Conservation (phyloP, 164 flowering plant genomes). For the Berberis vulgaris region DNA sequence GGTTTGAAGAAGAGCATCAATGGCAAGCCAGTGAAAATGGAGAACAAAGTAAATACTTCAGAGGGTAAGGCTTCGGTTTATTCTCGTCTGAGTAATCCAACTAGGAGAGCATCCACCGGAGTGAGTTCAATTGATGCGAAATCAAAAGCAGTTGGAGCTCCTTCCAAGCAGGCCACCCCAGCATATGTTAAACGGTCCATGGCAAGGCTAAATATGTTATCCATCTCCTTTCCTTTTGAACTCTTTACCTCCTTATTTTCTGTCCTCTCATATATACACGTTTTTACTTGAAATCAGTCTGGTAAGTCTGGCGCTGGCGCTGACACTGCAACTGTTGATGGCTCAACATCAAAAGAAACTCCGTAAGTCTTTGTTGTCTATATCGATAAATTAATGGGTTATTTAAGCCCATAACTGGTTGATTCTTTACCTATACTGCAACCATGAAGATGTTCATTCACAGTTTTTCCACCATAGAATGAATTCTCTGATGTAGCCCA, state of each 20-base stretch:
- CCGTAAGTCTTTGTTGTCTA: slow-evolving; percentile 27
- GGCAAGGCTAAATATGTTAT: slow-evolving; percentile 22
- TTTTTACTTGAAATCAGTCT: slow-evolving; percentile 21
- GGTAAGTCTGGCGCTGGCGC: slow-evolving; percentile 22
- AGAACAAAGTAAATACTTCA: slow-evolving; percentile 27
- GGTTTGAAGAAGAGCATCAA: slow-evolving; percentile 49
- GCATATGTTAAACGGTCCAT: slow-evolving; percentile 22
- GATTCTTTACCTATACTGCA: background rate
- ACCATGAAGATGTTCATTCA: background rate
- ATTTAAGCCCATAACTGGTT: background rate
- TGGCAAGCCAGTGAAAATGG: slow-evolving; percentile 25
- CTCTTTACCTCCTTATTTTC: background rate
- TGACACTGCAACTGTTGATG: slow-evolving; percentile 15
- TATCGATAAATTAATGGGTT: background rate
- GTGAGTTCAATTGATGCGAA: slow-evolving; percentile 24
- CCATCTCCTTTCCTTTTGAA: background rate
- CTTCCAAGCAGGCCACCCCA: slow-evolving; percentile 20
- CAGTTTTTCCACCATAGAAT: background rate
- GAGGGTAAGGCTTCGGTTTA: slow-evolving; percentile 19
- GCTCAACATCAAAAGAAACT: slow-evolving; percentile 19
- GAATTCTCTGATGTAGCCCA: background rate
- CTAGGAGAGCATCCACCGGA: slow-evolving; percentile 25
- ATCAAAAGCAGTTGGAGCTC: slow-evolving; percentile 10
- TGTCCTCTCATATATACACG: background rate
- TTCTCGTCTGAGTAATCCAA: slow-evolving; percentile 11